phyloP scores from a whole-genome alignment of 805 yeast species.

The Candida maesae region DNA sequence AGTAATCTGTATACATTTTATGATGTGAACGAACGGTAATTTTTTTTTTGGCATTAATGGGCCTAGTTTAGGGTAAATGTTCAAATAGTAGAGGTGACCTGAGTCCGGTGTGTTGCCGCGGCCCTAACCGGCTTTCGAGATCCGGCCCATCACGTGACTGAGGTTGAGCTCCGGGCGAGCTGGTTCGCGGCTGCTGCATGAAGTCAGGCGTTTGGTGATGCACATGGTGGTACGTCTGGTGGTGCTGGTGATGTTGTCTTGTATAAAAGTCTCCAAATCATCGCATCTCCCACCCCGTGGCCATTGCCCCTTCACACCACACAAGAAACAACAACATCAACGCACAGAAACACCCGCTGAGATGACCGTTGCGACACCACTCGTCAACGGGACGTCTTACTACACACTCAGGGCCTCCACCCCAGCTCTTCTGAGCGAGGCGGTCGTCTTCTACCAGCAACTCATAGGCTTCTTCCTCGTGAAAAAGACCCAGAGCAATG shows the following conservation, averaged over 20 bases:
- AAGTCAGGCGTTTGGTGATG: neutral
- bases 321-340: neutral
- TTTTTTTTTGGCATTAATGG: too few relatives aligned
- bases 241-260: constrained; percentile 1
- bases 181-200: neutral
- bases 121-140: too few relatives aligned
- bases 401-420: constrained; percentile 51
- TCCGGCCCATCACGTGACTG: too few relatives aligned
- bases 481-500: constrained; percentile 10
- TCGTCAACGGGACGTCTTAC: constrained; percentile 56
- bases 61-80: too few relatives aligned
- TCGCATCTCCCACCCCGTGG: too few relatives aligned
- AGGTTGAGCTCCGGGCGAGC: too few relatives aligned
- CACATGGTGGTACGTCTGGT: constrained; percentile 1
- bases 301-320: too few relatives aligned
- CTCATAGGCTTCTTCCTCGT: constrained; percentile 36
- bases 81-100: too few relatives aligned
- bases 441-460: constrained; percentile 55
- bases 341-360: neutral
- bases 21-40: neutral
- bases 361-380: constrained; percentile 27
- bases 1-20: neutral
- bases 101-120: too few relatives aligned
- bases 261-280: too few relatives aligned
- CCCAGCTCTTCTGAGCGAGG: constrained; percentile 36